These are phyloP conservation scores for Suhomyces ambrosiae DNA, from an alignment of 1,139 yeast genomes.

Conservation along the genomic window DNA sequence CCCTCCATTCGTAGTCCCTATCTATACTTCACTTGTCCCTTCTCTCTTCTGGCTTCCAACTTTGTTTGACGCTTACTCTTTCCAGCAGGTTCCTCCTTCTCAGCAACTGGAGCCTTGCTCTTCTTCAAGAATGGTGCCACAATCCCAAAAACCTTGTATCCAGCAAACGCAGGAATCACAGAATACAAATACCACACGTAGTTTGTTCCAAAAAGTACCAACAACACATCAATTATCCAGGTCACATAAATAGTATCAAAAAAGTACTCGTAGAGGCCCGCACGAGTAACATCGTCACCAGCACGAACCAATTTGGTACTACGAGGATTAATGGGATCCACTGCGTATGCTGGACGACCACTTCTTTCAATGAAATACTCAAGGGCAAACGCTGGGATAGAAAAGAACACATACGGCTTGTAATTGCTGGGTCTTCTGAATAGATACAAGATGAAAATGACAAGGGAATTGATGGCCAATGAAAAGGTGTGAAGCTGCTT, in stretches of 20 bases:
- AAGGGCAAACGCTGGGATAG: conserved; percentile 57
- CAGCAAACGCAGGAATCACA: conserved; percentile 53
- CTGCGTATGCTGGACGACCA: conserved; percentile 64
- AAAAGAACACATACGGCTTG: conserved; percentile 55
- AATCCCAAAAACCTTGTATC: conserved; percentile 49
- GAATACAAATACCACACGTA: conserved; percentile 62
- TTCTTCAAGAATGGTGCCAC: conserved; percentile 25
- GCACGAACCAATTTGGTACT: conserved; percentile 42
- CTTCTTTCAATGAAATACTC: conserved; percentile 61
- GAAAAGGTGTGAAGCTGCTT: conserved; percentile 57
- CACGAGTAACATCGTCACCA: conserved; percentile 67
- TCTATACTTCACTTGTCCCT: conserved; percentile 30
- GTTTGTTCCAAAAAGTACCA: conserved; percentile 57
- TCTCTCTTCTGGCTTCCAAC: conserved; percentile 47
- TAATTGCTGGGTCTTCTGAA: conserved; percentile 57
- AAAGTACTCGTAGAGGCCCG: conserved; percentile 75
- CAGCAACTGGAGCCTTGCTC: conserved; percentile 16
- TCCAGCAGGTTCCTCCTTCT: conserved; percentile 17
- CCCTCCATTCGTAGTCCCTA: too few species aligned
- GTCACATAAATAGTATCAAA: conserved; percentile 77
- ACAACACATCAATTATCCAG: conserved; percentile 58
- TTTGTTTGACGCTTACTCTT: conserved; percentile 54
- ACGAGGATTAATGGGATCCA: conserved; percentile 36
- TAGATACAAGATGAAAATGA: conserved; percentile 41
- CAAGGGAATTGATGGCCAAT: conserved; percentile 42